phyloP scores from a whole-genome alignment of 768 basidiomycete species.

The Lactarius hatsudake region DNA sequence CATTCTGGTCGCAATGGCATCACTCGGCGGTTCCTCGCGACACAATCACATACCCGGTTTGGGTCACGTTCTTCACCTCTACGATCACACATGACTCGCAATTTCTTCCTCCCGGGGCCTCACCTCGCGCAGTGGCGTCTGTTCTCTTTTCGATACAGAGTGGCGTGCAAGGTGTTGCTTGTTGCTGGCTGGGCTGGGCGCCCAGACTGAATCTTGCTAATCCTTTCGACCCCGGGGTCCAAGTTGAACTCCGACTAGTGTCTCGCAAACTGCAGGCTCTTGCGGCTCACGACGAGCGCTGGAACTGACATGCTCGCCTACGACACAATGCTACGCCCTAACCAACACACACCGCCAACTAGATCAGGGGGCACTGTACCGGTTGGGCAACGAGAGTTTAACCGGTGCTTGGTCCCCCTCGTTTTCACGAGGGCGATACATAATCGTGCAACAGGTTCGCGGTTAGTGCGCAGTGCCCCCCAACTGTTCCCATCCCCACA shows the following conservation, averaged over 20 bases:
- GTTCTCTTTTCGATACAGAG: neutral
- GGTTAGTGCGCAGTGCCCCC: neutral
- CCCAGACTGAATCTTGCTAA: neutral
- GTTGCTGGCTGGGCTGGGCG: neutral
- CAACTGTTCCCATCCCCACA: neutral
- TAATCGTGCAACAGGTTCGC: neutral
- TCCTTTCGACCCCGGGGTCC: neutral
- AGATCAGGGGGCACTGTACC: conserved; percentile 8
- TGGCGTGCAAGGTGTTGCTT: neutral
- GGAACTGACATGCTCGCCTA: neutral
- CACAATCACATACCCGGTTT: conserved; percentile 16
- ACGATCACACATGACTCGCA: conserved; percentile 25
- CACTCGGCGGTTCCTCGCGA: conserved; percentile 16
- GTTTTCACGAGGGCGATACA: neutral
- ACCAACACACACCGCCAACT: conserved; percentile 11
- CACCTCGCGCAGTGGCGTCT: conserved; percentile 16
- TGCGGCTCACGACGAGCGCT: neutral
- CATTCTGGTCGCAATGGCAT: conserved; percentile 19
- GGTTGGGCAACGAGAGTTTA: neutral
- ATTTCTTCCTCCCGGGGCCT: conserved; percentile 11
- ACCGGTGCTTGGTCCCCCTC: neutral
- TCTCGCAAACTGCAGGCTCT: conserved; percentile 19
- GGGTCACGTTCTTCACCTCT: conserved; percentile 21
- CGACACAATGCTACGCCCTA: neutral
- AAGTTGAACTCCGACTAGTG: conserved; percentile 21